These are phyloP conservation scores for Dryas integrifolia DNA, from an alignment of 331 rosid genomes.

Conservation along the genomic window DNA sequence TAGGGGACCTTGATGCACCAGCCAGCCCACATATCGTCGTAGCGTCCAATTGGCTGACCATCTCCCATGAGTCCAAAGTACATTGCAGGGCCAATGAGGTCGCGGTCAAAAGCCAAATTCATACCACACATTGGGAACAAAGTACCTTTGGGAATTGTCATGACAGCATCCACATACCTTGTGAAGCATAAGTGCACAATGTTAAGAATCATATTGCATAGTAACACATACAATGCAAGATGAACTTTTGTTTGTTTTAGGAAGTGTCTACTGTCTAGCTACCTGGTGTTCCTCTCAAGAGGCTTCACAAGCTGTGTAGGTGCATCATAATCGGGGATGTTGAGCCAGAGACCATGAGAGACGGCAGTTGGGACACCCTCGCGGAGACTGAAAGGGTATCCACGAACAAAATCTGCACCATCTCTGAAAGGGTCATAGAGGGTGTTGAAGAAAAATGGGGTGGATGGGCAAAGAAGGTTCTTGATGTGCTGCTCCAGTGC, in stretches of 20 bases:
- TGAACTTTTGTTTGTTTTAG: background rate
- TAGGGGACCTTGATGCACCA: conserved; percentile 49
- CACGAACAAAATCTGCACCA: conserved; percentile 60
- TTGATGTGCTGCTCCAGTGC: conserved; percentile 60
- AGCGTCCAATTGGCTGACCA: conserved; percentile 60
- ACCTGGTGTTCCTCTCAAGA: conserved; percentile 56
- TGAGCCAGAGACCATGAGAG: conserved; percentile 64
- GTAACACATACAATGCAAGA: background rate
- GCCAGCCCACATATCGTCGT: conserved; percentile 67
- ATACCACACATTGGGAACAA: conserved; percentile 63
- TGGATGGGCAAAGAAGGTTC: conserved; percentile 55
- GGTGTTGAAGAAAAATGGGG: conserved; percentile 58
- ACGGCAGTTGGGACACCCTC: conserved; percentile 58
- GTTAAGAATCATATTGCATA: background rate
- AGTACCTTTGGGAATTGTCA: conserved; percentile 61
- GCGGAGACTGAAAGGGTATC: conserved; percentile 58
- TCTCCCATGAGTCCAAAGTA: conserved; percentile 68
- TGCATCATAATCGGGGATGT: conserved; percentile 60
- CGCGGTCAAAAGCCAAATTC: conserved; percentile 59
- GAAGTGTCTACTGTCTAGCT: background rate
- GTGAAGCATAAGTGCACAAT: background rate
- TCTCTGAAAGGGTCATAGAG: conserved; percentile 54
- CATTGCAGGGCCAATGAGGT: conserved; percentile 63
- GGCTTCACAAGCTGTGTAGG: conserved; percentile 67
- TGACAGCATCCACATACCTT: conserved; percentile 59